Conservation (phyloP, 1,284 basidiomycete genomes). For the Salmacisia buchloeana region DNA sequence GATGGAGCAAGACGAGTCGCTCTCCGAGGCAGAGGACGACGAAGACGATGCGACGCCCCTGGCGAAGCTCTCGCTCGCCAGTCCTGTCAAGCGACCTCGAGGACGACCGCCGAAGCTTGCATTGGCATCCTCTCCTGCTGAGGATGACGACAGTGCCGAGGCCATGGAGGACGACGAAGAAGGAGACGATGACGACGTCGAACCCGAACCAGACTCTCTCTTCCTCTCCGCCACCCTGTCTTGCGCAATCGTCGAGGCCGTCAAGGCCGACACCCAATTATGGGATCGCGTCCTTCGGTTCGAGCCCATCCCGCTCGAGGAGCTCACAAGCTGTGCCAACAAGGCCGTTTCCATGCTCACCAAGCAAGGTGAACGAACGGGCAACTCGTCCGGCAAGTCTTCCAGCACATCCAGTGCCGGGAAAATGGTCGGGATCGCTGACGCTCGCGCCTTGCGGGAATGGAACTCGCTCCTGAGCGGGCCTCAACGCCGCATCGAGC, state of each 20-base stretch:
- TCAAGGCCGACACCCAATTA: background rate
- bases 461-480: background rate
- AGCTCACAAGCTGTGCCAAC: background rate
- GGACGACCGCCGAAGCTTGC: background rate
- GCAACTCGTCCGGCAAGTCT: too few relatives aligned
- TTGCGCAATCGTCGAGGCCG: background rate
- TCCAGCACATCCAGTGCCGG: too few relatives aligned
- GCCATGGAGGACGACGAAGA: background rate
- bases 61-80: background rate
- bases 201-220: background rate
- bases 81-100: background rate
- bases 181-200: background rate
- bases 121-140: background rate
- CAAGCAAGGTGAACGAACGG: too few relatives aligned
- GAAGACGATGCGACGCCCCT: background rate
- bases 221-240: background rate
- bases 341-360: background rate
- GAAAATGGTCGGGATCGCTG: background rate
- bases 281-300: conserved; percentile 1
- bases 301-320: conserved; percentile 4
- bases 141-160: background rate
- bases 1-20: background rate
- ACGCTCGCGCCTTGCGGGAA: background rate
- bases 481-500: background rate
- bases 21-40: background rate